Evolutionary conservation across 345 rosid genomes (phyloP), one percentile per base, ranked within the genome.

Genomic region (Dovyalis caffra): DNA sequence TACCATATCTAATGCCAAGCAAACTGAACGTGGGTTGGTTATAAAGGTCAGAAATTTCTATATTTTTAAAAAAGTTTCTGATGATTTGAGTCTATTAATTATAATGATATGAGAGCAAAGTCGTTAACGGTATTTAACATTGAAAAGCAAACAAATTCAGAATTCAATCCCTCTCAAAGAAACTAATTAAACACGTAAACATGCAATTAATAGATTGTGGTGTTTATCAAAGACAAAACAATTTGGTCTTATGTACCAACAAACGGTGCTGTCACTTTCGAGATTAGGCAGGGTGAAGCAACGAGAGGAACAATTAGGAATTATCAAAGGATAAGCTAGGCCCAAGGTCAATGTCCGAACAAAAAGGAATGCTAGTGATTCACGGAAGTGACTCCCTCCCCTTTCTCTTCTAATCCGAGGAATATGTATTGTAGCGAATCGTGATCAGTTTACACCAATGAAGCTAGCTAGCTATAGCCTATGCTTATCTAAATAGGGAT

Each of bases 181-280:
- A 28, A 29, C 12, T 9, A 15, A 14, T n/a, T n/a, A n/a, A n/a
- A n/a, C n/a, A n/a, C n/a, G n/a, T n/a, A 16, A 40, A 16, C 25
- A 29, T 57, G 9, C 34, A 14, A 26, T 12, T 53, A 56, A 40
- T 25, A 66, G 62, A 70, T 69, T 25, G 70, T 32, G 69, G 70
- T 53, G 53, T 56, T 71, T 58, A 73, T 40, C 28, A 35, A 74
- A 34, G 28, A n/a, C 60, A n/a, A 23, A 12, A 56, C 2, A 53
- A 18, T 49, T 10, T 69, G 38, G 14, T 26, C 66, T 34, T n/a
- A 18, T 71, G 29, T 25, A 47, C 61, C 45, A 64, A 37, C 47
- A 70, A 76, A 28, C n/a, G 2, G 21, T 29, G 72, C 2, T 29
- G 81, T 83, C 76, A 25, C 79, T 71, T 67, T 83, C 81, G 74